Evolutionary conservation across 2,329 filamentous ascomycete genomes (phyloP).

Genomic region (Paracoccidioides brasiliensis): DNA sequence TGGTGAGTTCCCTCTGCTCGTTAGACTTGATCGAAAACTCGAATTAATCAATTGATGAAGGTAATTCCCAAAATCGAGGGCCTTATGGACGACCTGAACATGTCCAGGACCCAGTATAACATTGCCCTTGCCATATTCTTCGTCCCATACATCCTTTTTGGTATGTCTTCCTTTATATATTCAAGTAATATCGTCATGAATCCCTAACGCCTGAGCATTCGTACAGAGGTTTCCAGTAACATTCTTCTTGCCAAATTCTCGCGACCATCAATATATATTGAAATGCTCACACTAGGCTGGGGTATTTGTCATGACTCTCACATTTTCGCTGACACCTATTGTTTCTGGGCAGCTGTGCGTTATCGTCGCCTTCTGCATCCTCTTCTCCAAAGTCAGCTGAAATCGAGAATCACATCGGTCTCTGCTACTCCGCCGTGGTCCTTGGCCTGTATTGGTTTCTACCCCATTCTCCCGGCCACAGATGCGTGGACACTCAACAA

Average conservation of each 20-base stretch:
- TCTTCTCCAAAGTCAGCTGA: constrained; percentile 26
- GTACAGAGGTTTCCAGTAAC: constrained; percentile 22
- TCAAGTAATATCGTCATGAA: neutral
- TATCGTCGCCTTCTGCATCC: constrained; percentile 25
- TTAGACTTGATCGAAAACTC: neutral
- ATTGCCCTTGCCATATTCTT: constrained; percentile 71
- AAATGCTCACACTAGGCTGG: constrained; percentile 19
- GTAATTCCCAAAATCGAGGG: constrained; percentile 53
- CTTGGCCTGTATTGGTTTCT: constrained; percentile 34
- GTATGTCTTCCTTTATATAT: constrained; percentile 58
- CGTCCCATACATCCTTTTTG: constrained; percentile 68
- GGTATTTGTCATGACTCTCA: constrained; percentile 29
- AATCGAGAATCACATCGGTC: constrained; percentile 28
- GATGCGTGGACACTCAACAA: constrained; percentile 34
- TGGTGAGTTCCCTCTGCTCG: neutral
- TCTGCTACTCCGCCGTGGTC: constrained; percentile 34
- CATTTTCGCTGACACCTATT: constrained; percentile 29
- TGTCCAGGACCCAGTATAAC: constrained; percentile 58
- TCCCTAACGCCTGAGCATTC: constrained; percentile 12
- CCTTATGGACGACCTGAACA: constrained; percentile 44
- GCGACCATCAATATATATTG: constrained; percentile 32
- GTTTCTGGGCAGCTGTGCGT: constrained; percentile 22
- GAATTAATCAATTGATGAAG: constrained; percentile 52
- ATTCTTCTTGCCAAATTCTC: constrained; percentile 18
- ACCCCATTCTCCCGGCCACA: constrained; percentile 31